Conservation (phyloP, 2,329 filamentous ascomycete genomes). For the Diplodia intermedia region DNA sequence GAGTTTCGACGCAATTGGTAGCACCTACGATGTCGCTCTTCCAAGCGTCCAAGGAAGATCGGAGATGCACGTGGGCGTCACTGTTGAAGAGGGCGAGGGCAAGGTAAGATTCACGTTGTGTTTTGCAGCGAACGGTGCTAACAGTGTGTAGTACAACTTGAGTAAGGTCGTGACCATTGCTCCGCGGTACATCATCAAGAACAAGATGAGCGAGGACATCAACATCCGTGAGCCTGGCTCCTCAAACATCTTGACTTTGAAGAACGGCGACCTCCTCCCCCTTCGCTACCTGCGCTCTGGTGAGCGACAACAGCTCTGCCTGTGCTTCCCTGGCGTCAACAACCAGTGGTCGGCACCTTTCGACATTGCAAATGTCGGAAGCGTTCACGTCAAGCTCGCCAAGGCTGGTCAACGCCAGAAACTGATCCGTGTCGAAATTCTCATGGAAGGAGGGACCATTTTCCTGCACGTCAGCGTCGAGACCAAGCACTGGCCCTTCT, state of each 20-base stretch:
- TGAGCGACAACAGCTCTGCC: slow-evolving; percentile 83
- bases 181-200: slow-evolving; percentile 91
- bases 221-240: slow-evolving; percentile 92
- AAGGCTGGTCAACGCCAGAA: slow-evolving; percentile 89
- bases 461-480: slow-evolving; percentile 92
- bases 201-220: slow-evolving; percentile 87
- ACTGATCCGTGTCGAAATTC: slow-evolving; percentile 83
- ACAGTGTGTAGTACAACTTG: slow-evolving; percentile 73
- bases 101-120: slow-evolving; percentile 59
- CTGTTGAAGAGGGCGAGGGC: slow-evolving; percentile 86
- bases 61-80: slow-evolving; percentile 91
- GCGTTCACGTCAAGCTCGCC: slow-evolving; percentile 89
- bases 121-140: not conserved
- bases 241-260: slow-evolving; percentile 79
- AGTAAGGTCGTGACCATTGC: slow-evolving; percentile 94
- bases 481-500: slow-evolving; percentile 96
- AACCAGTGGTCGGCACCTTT: slow-evolving; percentile 98
- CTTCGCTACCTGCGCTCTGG: slow-evolving; percentile 88
- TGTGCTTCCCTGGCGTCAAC: slow-evolving; percentile 92
- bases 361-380: slow-evolving; percentile 94
- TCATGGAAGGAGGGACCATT: slow-evolving; percentile 92
- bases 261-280: slow-evolving; percentile 79
- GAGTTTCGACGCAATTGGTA: slow-evolving; percentile 97
- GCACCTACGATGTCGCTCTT: slow-evolving; percentile 85
- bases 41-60: slow-evolving; percentile 72